Evolutionary conservation across 2,329 filamentous ascomycete genomes (phyloP).

Genomic region (Lasiodiplodia citricola): DNA sequence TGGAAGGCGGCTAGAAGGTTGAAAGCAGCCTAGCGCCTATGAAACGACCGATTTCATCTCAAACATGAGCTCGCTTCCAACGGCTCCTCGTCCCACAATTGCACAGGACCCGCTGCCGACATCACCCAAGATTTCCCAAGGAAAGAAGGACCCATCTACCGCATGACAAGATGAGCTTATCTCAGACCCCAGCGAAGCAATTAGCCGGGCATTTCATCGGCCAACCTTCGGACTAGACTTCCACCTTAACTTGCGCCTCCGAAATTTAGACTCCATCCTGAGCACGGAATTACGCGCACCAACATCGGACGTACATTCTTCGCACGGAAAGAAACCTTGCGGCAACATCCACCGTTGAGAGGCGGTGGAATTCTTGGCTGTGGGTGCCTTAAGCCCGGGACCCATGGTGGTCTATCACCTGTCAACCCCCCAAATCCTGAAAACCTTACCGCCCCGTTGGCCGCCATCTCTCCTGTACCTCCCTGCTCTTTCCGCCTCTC

Average conservation of each 20-base stretch:
- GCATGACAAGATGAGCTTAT: background rate
- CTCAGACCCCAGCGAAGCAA: background rate
- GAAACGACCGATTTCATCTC: background rate
- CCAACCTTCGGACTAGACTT: background rate
- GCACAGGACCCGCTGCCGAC: background rate
- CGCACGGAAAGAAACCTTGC: background rate
- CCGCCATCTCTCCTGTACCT: background rate
- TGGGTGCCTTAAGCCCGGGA: constrained; percentile 14
- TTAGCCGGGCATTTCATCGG: background rate
- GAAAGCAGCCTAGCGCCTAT: background rate
- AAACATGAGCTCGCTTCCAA: background rate
- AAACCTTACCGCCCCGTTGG: background rate
- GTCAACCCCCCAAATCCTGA: background rate
- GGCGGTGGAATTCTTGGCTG: constrained; percentile 14
- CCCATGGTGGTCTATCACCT: constrained; percentile 4
- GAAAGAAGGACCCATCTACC: background rate
- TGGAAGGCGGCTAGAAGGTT: background rate
- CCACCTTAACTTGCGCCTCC: background rate
- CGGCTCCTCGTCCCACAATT: background rate
- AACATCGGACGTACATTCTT: background rate
- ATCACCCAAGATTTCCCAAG: background rate
- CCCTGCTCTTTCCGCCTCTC: background rate
- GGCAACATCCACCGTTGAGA: background rate
- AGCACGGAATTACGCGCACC: background rate
- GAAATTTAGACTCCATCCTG: background rate